Base-by-base conservation (phyloP, 2,329 filamentous ascomycete genomes). In the Stachybotrys elegans region DNA sequence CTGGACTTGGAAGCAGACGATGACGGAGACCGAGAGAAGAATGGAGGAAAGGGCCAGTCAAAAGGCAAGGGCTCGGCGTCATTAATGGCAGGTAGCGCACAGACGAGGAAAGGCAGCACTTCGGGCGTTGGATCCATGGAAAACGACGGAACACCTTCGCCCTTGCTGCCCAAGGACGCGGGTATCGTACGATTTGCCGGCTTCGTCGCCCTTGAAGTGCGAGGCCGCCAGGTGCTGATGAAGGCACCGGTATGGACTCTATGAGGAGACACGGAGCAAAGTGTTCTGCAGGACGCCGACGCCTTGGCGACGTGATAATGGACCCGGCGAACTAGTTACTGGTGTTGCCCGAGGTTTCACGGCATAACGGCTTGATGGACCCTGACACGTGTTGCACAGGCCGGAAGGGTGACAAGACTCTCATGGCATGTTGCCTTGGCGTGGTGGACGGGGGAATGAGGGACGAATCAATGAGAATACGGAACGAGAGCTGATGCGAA, bases 241-340 rank as follows among this genome's bases (percentile, higher is more conserved):
- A 89, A 89, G 68, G 84, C 87, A 17, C 86, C 86, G 13, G 83
- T 91, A 23, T 92, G 81, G 81, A 75, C 74, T 11, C 51, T 83
- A 47, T 61, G 49, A 54, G n/a, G n/a, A n/a, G n/a, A n/a, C n/a
- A n/a, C n/a, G n/a, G n/a, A n/a, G n/a, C n/a, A n/a, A n/a, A n/a
- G n/a, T n/a, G n/a, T n/a, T n/a, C n/a, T n/a, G n/a, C n/a, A n/a
- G n/a, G n/a, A n/a, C n/a, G n/a, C n/a, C n/a, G n/a, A n/a, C n/a
- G n/a, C n/a, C n/a, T n/a, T n/a, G n/a, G n/a, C n/a, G n/a, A 39
- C 13, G 34, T 29, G 14, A 40, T 22, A 23, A 5, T 36, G 12
- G 32, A 16, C 13, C 16, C 20, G 29, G 21, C 23, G 19, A 31
- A 41, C n/a, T n/a, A n/a, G n/a, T n/a, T n/a, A n/a, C n/a, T n/a